Base-by-base conservation (phyloP, 805 yeast genomes). In the Komagataella pseudopastoris region DNA sequence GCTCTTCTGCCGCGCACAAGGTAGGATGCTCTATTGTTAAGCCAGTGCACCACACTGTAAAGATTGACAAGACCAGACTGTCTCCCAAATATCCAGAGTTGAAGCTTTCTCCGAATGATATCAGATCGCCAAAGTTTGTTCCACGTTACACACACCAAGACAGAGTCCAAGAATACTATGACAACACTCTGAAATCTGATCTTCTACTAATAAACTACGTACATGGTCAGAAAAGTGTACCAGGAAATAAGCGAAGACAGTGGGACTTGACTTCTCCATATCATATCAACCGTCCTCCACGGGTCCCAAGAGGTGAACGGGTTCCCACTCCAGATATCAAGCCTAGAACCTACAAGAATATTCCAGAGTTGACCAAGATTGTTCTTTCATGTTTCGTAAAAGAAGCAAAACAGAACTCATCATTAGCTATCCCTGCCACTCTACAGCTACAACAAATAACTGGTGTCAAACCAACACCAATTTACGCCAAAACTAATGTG, bases 251-350 rank as follows among this genome's bases (percentile, higher is more conserved):
- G 68, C 75, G 75, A 58, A 78, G 96, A 70, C 73, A 77, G 53
- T 89, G 99, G 95, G 89, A 86, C 57, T 86, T 86, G 51, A 70
- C 84, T 20, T 83, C 96, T 30, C 96, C 96, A 48, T 93, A 86
- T 69, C 93, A 89, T 62, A 63, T 89, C 51, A 88, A 88, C 68
- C 85, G 96, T 75, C 81, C 87, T 18, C 66, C 77, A 52, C 77
- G 79, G 60, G 81, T 81, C 56, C 96, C 97, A 44, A 71, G 70
- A 54, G 96, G 97, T 2, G 77, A 81, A 44, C 75, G 76, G 22
- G 81, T 81, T 49, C 83, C 89, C 51, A 78, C 89, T 4, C 88
- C 86, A 56, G 86, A 88, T 59, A 72, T 87, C 55, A 71, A 76
- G 53, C 85, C 86, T 36, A 75, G 88, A 50, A 77, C 74, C n/a